Evolutionary conservation across 2,329 filamentous ascomycete genomes (phyloP), one percentile per base, ranked within the genome.

Genomic region (Aspergillus japonicus): DNA sequence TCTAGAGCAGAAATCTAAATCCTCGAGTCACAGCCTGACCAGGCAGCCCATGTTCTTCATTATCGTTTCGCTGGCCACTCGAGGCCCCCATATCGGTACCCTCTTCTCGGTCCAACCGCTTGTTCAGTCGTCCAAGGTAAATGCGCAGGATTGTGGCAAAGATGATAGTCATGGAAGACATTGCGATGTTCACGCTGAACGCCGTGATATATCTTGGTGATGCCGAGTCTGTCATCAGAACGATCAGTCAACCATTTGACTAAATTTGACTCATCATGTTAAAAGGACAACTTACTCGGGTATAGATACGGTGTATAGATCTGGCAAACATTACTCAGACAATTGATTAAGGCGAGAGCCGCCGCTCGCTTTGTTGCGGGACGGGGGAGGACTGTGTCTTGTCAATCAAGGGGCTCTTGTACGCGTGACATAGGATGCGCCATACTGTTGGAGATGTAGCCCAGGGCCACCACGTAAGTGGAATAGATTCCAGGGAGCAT

Each of bases 381-480:
- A 26, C 51, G 51, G 1, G 51, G 51, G 8, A 53, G 51, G 14
- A 53, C 51, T 53, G 11, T 11, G 14, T 4, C 16, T 16, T 6
- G 21, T 53, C 14, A 53, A 14, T 29, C 2, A 8, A 12, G 19
- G 16, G 29, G 6, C 26, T 33, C 2, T 5, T 4, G 26, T n/a
- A 19, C 14, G 14, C 16, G 4, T 4, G 23, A 10, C 3, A 31
- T n/a, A 2, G 0, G 2, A 1, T 44, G 14, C 14, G n/a, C 11
- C 48, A 7, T 29, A 53, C 51, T 53, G 33, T 53, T 53, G n/a
- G 51, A 44, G 5, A 53, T 53, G 11, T 53, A 53, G 5, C 51
- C 51, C 33, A 53, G 31, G 4, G 51, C 33, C 4, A 53, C 51
- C 1, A 53, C 51, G 26, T 53, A 53, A 2, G 35, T 12, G 8